Evolutionary conservation across 352 stramenopile species (phyloP).

Genomic region (Blastocystis sp.): DNA sequence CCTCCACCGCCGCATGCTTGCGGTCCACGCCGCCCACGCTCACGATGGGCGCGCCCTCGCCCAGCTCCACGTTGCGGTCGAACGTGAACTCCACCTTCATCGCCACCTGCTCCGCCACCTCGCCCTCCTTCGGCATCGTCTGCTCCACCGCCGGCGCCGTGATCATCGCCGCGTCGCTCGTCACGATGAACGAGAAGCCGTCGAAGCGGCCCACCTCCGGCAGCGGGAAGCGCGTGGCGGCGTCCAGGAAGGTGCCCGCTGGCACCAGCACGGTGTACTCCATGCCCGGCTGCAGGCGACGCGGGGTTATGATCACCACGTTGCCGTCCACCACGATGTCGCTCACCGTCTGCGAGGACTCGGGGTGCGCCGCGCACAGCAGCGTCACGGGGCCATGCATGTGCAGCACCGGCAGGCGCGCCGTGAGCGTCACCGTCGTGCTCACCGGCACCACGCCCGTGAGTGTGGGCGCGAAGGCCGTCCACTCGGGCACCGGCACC

Average conservation of each 20-base stretch:
- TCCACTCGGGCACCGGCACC: background rate
- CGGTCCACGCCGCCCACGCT: background rate
- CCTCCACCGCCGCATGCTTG: background rate
- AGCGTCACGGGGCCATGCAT: background rate
- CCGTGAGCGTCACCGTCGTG: conserved; percentile 10
- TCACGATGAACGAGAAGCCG: conserved; percentile 42
- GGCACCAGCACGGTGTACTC: conserved; percentile 34
- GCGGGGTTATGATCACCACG: background rate
- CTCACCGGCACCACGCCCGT: conserved; percentile 9
- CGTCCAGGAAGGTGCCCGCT: conserved; percentile 31
- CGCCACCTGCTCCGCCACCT: background rate
- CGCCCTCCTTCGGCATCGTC: conserved; percentile 5
- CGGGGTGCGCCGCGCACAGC: background rate
- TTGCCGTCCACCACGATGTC: conserved; percentile 1
- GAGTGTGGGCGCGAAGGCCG: background rate
- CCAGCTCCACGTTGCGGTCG: conserved; percentile 14
- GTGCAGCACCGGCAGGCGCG: background rate
- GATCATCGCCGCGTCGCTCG: conserved; percentile 8
- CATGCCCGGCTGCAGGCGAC: background rate
- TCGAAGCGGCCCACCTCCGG: background rate
- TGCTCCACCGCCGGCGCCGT: conserved; percentile 1
- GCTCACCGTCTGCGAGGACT: background rate
- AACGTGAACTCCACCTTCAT: conserved; percentile 47
- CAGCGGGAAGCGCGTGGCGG: conserved; percentile 25
- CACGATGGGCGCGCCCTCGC: background rate